phyloP scores from a whole-genome alignment of 2,329 filamentous ascomycete genomes.

The Trichoderma breve region DNA sequence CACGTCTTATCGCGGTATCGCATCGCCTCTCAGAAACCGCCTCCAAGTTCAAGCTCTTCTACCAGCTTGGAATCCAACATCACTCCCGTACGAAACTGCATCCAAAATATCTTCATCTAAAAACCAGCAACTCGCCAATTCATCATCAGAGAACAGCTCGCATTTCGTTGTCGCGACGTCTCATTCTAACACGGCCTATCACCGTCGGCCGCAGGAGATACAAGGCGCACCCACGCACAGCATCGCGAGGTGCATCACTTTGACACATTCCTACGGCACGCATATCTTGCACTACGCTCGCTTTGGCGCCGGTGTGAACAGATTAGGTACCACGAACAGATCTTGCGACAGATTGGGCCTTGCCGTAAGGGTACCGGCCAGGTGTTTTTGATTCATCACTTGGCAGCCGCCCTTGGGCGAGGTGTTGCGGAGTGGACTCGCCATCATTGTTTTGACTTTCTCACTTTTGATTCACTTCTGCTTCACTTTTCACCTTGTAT shows the following conservation, averaged over 20 bases:
- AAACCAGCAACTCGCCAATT: background rate
- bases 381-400: slow-evolving; percentile 6
- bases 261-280: slow-evolving; percentile 6
- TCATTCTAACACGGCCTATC: background rate
- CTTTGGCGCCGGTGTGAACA: slow-evolving; percentile 1
- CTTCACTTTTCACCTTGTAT: slow-evolving; percentile 21
- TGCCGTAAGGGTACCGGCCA: background rate
- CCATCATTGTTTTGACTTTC: background rate
- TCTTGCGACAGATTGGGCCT: background rate
- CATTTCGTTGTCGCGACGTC: background rate
- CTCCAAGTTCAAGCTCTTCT: background rate
- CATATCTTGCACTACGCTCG: slow-evolving; percentile 21
- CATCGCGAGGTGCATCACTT: slow-evolving; percentile 14
- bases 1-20: background rate
- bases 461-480: slow-evolving; percentile 24
- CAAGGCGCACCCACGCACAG: slow-evolving; percentile 7
- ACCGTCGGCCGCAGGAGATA: background rate
- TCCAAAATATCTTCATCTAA: background rate
- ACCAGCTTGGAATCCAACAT: background rate
- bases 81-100: background rate
- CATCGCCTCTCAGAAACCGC: background rate
- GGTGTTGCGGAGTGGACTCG: slow-evolving; percentile 7
- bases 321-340: slow-evolving; percentile 15
- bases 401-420: slow-evolving; percentile 9
- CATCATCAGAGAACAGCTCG: background rate